Conservation (phyloP, 441 rosid species). For the Omphalea diandra region DNA sequence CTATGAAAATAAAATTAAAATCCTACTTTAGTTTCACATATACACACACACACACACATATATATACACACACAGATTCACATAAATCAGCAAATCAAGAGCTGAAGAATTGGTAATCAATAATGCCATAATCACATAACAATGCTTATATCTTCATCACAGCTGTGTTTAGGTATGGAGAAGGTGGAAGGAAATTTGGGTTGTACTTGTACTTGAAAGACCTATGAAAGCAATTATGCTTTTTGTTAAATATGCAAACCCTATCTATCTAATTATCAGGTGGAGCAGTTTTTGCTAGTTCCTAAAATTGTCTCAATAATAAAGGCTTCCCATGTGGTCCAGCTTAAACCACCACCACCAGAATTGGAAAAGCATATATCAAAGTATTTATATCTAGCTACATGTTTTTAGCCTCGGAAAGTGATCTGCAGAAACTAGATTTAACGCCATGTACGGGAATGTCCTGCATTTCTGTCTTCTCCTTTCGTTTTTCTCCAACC, state of each 20-base stretch:
- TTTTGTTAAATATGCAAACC: background rate
- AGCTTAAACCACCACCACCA: constrained; percentile 30
- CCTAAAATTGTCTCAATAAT: constrained; percentile 11
- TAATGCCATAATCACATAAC: no score
- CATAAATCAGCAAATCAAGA: no score
- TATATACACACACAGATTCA: no score
- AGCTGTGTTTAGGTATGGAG: background rate
- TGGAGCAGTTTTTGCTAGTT: background rate
- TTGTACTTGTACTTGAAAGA: background rate
- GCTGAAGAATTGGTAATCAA: no score
- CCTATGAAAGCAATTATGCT: background rate
- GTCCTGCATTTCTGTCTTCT: constrained; percentile 32
- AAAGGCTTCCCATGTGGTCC: constrained; percentile 34
- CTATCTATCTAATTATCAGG: constrained; percentile 15
- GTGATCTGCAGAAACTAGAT: constrained; percentile 22
- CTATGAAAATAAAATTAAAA: no score
- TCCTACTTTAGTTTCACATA: no score
- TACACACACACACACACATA: no score
- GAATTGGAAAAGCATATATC: constrained; percentile 1
- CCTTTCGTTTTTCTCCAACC: constrained; percentile 25
- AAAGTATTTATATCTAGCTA: constrained; percentile 16
- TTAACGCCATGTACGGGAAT: constrained; percentile 27
- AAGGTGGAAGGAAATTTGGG: constrained; percentile 1
- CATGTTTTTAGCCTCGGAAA: constrained; percentile 38
- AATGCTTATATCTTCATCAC: no score